Conservation (phyloP, 805 yeast species). For the Ogataea thermomethanolica region DNA sequence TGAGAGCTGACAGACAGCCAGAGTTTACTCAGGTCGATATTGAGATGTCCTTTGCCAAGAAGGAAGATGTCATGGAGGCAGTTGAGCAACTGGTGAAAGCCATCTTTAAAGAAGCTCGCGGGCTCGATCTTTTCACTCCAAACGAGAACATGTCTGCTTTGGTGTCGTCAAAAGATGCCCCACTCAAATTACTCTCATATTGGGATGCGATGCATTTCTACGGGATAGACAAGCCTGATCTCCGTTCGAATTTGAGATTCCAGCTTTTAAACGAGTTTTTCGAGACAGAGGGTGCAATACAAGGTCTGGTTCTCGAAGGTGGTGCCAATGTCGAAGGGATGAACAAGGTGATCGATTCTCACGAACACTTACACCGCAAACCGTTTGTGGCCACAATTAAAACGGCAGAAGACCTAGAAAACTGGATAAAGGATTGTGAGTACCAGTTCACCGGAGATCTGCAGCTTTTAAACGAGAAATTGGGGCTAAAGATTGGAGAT, state of each 20-base stretch:
- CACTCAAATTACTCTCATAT: slow-evolving; percentile 50
- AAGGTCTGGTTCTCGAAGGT: slow-evolving; percentile 60
- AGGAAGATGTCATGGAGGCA: slow-evolving; percentile 60
- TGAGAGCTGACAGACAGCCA: slow-evolving; percentile 93
- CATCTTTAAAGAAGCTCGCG: slow-evolving; percentile 53
- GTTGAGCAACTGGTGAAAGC: slow-evolving; percentile 54
- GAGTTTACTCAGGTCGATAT: slow-evolving; percentile 97
- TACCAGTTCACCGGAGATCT: slow-evolving; percentile 7
- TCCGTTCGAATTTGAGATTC: slow-evolving; percentile 59
- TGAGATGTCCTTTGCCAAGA: slow-evolving; percentile 82
- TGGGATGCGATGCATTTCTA: slow-evolving; percentile 63
- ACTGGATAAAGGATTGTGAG: slow-evolving; percentile 41
- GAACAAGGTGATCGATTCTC: slow-evolving; percentile 35
- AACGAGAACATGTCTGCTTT: slow-evolving; percentile 33
- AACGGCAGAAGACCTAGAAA: slow-evolving; percentile 34
- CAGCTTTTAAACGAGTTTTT: slow-evolving; percentile 41
- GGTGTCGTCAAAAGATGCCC: neutral
- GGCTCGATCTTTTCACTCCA: slow-evolving; percentile 37
- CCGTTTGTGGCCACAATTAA: slow-evolving; percentile 57
- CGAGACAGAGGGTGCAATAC: slow-evolving; percentile 41
- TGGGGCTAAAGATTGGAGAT: slow-evolving; percentile 62
- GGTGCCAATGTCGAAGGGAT: slow-evolving; percentile 41
- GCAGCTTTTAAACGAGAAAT: slow-evolving; percentile 25
- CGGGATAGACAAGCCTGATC: slow-evolving; percentile 95
- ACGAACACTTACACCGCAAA: slow-evolving; percentile 50